phyloP scores from a whole-genome alignment of 495 filamentous ascomycete genomes.

The Neurospora sp. region DNA sequence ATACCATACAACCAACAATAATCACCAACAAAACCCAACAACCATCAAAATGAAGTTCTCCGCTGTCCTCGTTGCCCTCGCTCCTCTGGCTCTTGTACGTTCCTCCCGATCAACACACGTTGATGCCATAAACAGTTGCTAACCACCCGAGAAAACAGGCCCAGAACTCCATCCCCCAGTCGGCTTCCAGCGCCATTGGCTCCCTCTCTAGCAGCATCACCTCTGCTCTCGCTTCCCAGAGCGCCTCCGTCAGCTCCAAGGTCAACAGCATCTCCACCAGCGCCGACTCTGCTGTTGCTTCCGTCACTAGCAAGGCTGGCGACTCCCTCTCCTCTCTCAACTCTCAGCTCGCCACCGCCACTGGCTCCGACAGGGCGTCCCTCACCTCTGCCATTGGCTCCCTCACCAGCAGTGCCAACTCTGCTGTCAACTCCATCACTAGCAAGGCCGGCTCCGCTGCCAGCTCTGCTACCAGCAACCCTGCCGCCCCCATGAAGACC shows the following conservation, averaged over 20 bases:
- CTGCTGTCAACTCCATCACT: constrained; percentile 7
- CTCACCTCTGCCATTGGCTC: constrained; percentile 12
- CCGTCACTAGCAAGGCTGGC: constrained; percentile 12
- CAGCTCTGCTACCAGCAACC: background rate
- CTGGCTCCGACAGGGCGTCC: constrained; percentile 12
- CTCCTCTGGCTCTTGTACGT: constrained; percentile 20
- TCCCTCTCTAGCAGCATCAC: constrained; percentile 9
- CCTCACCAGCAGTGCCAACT: constrained; percentile 8
- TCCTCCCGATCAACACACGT: background rate
- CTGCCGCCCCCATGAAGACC: constrained; percentile 16
- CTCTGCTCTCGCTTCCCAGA: constrained; percentile 10
- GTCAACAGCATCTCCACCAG: constrained; percentile 3
- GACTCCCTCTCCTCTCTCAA: constrained; percentile 5
- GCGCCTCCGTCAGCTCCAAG: constrained; percentile 11
- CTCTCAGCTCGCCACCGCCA: constrained; percentile 18
- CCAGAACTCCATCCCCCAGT: constrained; percentile 9
- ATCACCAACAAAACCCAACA: background rate
- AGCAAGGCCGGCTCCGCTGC: constrained; percentile 3
- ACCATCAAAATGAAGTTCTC: constrained; percentile 18
- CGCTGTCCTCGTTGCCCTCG: constrained; percentile 14
- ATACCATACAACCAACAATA: background rate
- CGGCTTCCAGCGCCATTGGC: constrained; percentile 8
- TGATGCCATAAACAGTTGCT: background rate
- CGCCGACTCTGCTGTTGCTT: constrained; percentile 6
- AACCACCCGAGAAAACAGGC: constrained; percentile 13